A percentile compares a stretch with the other conserved stretches of the same genome.
Conservation (phyloP, 2,329 filamentous ascomycete genomes). For the Fusarium poae region DNA sequence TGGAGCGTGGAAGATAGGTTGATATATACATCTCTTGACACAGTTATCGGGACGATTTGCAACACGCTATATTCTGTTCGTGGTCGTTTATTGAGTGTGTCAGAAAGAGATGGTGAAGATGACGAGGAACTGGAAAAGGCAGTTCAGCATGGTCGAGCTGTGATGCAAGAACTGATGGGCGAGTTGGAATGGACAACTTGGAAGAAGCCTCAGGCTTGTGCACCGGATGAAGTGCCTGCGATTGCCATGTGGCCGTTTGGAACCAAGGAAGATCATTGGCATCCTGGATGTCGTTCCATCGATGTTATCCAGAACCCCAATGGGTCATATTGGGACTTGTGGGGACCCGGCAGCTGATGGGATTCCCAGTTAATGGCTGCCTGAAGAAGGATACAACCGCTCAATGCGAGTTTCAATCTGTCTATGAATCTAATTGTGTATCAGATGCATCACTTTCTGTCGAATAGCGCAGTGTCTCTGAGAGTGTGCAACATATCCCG, state of each 20-base stretch:
- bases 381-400: too few species aligned
- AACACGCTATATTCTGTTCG: slow-evolving; percentile 47
- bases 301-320: slow-evolving; percentile 41
- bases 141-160: slow-evolving; percentile 30
- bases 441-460: too few species aligned
- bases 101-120: slow-evolving; percentile 2
- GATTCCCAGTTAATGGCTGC: background rate
- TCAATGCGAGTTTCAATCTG: too few species aligned
- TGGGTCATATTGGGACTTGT: slow-evolving; percentile 45
- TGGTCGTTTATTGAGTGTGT: slow-evolving; percentile 36
- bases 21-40: slow-evolving; percentile 59
- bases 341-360: background rate
- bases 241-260: slow-evolving; percentile 76
- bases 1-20: slow-evolving; percentile 60
- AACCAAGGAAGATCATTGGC: slow-evolving; percentile 64
- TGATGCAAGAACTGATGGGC: slow-evolving; percentile 55
- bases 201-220: slow-evolving; percentile 68
- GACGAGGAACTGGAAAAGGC: slow-evolving; percentile 29
- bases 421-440: too few species aligned
- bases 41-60: slow-evolving; percentile 58
- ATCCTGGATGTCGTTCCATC: slow-evolving; percentile 51
- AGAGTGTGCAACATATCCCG: background rate
- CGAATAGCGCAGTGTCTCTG: too few species aligned
- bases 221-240: slow-evolving; percentile 67
- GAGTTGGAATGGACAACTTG: slow-evolving; percentile 71